Base-by-base conservation (phyloP, 176 grass and related monocot genomes). In the Aegilops sharonensis region DNA sequence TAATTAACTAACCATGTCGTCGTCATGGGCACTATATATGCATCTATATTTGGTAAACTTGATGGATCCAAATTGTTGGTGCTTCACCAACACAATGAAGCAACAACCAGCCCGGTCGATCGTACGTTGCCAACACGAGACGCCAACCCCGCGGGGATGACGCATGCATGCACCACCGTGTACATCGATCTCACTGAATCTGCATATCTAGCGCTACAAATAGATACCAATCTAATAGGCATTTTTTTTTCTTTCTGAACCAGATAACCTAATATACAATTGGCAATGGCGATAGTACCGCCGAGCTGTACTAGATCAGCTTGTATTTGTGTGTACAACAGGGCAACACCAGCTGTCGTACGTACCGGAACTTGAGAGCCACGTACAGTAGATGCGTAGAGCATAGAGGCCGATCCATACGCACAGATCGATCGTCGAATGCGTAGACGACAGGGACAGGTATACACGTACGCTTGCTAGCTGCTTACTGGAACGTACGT, bases 11-110 rank as follows among this genome's bases (percentile, higher is more conserved):
- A 52, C 2, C 29, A 67, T 11, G 72, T 39, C 63, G 43, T 68
- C 32, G 29, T 78, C 45, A 68, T 29, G 31, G 30, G 0, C 71
- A 48, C 42, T 31, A 31, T 11, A 8, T 36, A 64, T 69, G 42
- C 42, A 45, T 45, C 2, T 48, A 32, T 20, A 9, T 83, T 60
- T 17, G 12, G 5, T 20, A 78, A 40, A 17, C 43, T 30, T 3
- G 64, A 37, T 37, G 36, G 36, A 37, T 37, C 36, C 36, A 37
- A 37, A 78, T 79, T 31, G 30, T 45, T 29, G 8, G 45, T 50
- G 81, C 79, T 84, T 31, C 30, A 31, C 54, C 75, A 64, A 61
- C 88, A 85, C 77, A 72, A 48, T 9, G 30, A 89, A 89, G 78
- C 78, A 57, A 88, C 79, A 1, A 8, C 2, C 78, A 47, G 3